Evolutionary conservation across 1,284 basidiomycete species (phyloP).

Genomic region (Pascua sp.): DNA sequence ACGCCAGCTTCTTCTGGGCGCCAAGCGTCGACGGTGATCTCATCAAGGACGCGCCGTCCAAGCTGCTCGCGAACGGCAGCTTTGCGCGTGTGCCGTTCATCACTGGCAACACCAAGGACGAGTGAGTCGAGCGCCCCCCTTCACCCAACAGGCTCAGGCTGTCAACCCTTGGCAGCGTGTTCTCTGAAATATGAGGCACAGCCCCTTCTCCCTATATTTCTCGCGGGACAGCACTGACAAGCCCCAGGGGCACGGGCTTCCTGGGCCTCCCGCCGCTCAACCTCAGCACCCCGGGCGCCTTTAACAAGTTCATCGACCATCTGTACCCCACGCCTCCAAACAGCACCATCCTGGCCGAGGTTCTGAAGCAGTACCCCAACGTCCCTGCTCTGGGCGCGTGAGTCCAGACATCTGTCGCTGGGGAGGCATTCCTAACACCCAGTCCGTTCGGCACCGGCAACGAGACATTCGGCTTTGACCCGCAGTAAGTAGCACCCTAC

Average conservation of each 20-base stretch:
- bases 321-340: slow-evolving; percentile 19
- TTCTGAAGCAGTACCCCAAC: slow-evolving; percentile 32
- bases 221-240: not conserved
- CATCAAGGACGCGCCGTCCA: slow-evolving; percentile 18
- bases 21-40: slow-evolving; percentile 24
- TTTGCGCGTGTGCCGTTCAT: slow-evolving; percentile 28
- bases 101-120: slow-evolving; percentile 23
- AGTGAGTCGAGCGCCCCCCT: not conserved
- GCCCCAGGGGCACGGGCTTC: slow-evolving; percentile 14
- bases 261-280: slow-evolving; percentile 1
- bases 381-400: slow-evolving; percentile 23
- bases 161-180: no score
- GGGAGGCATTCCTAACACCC: no score
- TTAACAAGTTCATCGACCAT: slow-evolving; percentile 12
- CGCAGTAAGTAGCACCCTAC: not conserved
- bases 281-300: not conserved
- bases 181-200: no score
- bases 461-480: slow-evolving; percentile 34
- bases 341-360: slow-evolving; percentile 13
- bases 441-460: slow-evolving; percentile 41
- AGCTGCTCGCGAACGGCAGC: slow-evolving; percentile 15
- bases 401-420: no score
- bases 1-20: not conserved
- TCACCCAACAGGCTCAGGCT: no score
- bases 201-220: no score